These are phyloP conservation scores for Fusarium guadeloupense DNA, from an alignment of 2,329 filamentous ascomycete species.

Conservation along the genomic window DNA sequence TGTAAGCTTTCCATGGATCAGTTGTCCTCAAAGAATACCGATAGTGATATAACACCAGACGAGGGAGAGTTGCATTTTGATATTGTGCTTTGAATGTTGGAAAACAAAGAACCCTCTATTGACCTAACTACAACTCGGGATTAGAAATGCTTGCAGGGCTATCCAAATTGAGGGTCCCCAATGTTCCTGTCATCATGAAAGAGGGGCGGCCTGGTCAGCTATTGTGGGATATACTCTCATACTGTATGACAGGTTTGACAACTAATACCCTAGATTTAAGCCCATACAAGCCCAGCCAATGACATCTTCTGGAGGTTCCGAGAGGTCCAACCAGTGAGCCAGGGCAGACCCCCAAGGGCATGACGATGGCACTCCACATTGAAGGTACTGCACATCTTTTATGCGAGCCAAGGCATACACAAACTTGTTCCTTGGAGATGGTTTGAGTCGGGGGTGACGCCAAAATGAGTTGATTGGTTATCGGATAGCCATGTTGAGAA, in stretches of 20 bases:
- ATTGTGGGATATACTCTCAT: no score
- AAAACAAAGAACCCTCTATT: no score
- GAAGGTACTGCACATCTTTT: not conserved
- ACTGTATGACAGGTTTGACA: no score
- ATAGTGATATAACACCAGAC: no score
- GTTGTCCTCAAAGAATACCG: no score
- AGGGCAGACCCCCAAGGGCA: not conserved
- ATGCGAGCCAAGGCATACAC: not conserved
- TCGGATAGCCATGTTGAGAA: not conserved
- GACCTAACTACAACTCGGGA: no score
- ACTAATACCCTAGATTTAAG: no score
- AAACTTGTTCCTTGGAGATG: not conserved
- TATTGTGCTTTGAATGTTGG: no score
- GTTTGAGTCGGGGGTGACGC: not conserved
- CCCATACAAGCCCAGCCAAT: not conserved
- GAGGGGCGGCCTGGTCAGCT: not conserved
- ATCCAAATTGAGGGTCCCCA: no score
- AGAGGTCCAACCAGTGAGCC: not conserved
- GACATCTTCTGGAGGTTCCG: not conserved
- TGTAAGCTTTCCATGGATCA: no score
- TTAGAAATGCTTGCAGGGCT: no score
- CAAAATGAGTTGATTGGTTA: not conserved
- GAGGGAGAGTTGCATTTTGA: no score
- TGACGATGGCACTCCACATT: not conserved
- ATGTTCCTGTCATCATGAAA: constrained; percentile 13